Evolutionary conservation across 331 rosid species (phyloP), one percentile per base, ranked within the genome.

Genomic region (Spiraea crenata): DNA sequence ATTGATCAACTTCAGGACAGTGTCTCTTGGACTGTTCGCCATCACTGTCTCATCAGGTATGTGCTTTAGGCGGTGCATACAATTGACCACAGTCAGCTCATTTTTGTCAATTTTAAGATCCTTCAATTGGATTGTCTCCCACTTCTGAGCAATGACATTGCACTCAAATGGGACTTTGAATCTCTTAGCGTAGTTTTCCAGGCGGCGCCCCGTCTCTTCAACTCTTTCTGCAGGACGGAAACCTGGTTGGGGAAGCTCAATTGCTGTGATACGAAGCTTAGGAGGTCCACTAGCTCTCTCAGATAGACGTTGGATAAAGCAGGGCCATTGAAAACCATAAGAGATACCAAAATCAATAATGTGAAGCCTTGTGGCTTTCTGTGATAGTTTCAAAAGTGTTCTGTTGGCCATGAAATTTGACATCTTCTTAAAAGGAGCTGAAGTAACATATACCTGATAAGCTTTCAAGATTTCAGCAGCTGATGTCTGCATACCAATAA

Each of bases 111-210:
- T 69, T 35, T 58, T 77, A 44, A 81, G 70, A 60, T 81, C 85
- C 50, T 73, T 70, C 17, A 68, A 47, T 10, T 44, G 57, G 20
- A 77, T 65, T 5, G 79, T 73, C 38, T 81, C 79, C 85, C 85
- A 77, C 12, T 65, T 73, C 67, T 74, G 64, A 16, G 85, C 82
- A 19, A 81, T 69, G 40, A 73, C 65, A 19, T 73, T 56, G 71
- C 54, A 77, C 70, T 77, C 79, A n/a, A 78, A 73, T 15, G 74
- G 67, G 34, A 81, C 79, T 25, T 57, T 69, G 73, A 81, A 77
- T 40, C 86, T 81, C 37, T 82, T 17, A 48, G 87, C 88, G 59
- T 83, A 87, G 17, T 62, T 79, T n/a, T 48, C 81, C 5, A 89
- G 67, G 20, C 87, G 77, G 7, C 79, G 80, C 9, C 73, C 85